Percentiles rank a stretch among this genome's conserved stretches.
Evolutionary conservation across 2,329 filamentous ascomycete genomes (phyloP).

Genomic region (Domatiomyces globalis): DNA sequence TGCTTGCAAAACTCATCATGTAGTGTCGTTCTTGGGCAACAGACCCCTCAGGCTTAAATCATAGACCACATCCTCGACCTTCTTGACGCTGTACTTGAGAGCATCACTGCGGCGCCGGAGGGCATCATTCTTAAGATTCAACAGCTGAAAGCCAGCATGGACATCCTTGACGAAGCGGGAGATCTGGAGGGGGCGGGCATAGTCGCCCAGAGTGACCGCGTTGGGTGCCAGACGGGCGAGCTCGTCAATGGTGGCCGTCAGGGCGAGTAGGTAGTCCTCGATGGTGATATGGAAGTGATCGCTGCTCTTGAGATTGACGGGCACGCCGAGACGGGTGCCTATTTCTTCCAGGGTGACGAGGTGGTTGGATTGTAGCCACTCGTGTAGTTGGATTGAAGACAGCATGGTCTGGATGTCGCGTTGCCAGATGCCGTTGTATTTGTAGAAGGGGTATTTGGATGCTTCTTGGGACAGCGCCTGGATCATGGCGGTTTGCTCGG

Average conservation of each 20-base stretch:
- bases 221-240: conserved; percentile 74
- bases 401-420: conserved; percentile 76
- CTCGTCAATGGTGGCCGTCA: conserved; percentile 81
- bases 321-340: conserved; percentile 49
- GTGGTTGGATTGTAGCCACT: conserved; percentile 43
- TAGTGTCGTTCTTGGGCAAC: conserved; percentile 38
- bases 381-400: conserved; percentile 51
- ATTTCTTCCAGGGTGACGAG: conserved; percentile 82
- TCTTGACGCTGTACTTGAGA: conserved; percentile 96
- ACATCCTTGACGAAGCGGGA: conserved; percentile 88
- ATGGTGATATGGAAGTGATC: conserved; percentile 91
- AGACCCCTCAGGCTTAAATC: conserved; percentile 79
- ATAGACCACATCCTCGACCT: conserved; percentile 95
- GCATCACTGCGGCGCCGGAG: conserved; percentile 77
- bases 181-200: conserved; percentile 71
- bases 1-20: conserved; percentile 2
- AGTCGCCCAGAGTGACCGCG: conserved; percentile 82
- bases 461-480: conserved; percentile 56
- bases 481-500: conserved; percentile 57
- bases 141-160: conserved; percentile 87
- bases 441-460: conserved; percentile 89
- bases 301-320: conserved; percentile 66
- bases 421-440: conserved; percentile 83
- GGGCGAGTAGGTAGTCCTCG: conserved; percentile 85
- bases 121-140: conserved; percentile 94